phyloP scores from a whole-genome alignment of 139 green algal species.

The Astrephomene gubernaculifera region DNA sequence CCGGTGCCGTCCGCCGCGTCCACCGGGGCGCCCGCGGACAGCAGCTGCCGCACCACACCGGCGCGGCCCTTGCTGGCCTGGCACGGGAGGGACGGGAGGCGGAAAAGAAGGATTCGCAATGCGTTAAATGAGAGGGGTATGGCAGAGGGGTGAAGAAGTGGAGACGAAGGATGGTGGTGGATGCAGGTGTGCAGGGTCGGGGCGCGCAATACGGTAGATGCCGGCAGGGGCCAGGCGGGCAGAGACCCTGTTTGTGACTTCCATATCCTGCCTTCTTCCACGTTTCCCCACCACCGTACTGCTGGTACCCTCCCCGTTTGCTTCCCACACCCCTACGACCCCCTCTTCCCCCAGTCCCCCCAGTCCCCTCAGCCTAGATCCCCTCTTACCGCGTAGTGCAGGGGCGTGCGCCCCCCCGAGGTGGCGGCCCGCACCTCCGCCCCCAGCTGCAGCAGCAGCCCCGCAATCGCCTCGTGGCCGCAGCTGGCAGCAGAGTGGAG shows the following conservation, averaged over 20 bases:
- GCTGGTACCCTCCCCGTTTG: too few species aligned
- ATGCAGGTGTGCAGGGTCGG: too few species aligned
- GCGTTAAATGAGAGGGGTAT: too few species aligned
- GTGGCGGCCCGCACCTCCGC: conserved; percentile 62
- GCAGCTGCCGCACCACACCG: conserved; percentile 52
- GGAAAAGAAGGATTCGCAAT: too few species aligned
- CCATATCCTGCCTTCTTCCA: too few species aligned
- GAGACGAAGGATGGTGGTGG: not conserved
- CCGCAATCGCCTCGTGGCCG: conserved; percentile 63
- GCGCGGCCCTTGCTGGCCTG: conserved; percentile 72
- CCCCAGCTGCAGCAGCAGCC: conserved; percentile 60
- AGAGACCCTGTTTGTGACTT: too few species aligned
- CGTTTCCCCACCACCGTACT: too few species aligned
- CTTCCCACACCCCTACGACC: not conserved
- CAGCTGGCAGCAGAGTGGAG: conserved; percentile 74
- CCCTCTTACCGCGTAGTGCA: conserved; percentile 78
- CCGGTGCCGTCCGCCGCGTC: conserved; percentile 62
- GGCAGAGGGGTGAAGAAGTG: too few species aligned
- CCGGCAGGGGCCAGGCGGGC: too few species aligned
- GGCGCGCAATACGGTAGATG: too few species aligned
- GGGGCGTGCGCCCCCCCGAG: conserved; percentile 61
- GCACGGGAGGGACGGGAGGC: not conserved
- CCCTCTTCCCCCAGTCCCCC: not conserved
- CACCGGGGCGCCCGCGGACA: conserved; percentile 50
- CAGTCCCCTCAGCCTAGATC: too few species aligned